Percentiles rank a stretch among this genome's conserved stretches.
phyloP scores from a whole-genome alignment of 495 filamentous ascomycete genomes.

The Penicillium salamii region DNA sequence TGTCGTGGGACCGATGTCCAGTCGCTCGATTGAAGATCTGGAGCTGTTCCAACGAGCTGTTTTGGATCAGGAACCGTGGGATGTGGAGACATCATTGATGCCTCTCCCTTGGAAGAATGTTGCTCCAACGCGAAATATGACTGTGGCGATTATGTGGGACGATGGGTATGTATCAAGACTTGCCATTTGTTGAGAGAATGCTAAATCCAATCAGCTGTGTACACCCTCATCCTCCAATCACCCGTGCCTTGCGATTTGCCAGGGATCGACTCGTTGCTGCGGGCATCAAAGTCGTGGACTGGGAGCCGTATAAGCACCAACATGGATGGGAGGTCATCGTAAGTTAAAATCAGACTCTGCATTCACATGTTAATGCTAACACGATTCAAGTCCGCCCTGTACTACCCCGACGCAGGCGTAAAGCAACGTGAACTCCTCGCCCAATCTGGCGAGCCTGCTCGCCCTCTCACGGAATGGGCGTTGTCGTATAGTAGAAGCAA shows the following conservation, averaged over 20 bases:
- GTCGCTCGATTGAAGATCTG: constrained; percentile 58
- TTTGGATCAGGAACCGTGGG: constrained; percentile 59
- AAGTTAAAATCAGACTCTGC: constrained; percentile 3
- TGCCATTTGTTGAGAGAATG: background rate
- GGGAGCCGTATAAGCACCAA: constrained; percentile 61
- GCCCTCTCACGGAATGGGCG: constrained; percentile 56
- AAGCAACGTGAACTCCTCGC: constrained; percentile 43
- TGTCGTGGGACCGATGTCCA: constrained; percentile 59
- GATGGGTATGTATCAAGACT: constrained; percentile 45
- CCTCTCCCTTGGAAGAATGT: constrained; percentile 58
- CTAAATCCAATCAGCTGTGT: constrained; percentile 18
- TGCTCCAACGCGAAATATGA: constrained; percentile 45
- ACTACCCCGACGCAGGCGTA: constrained; percentile 53
- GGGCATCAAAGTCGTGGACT: constrained; percentile 60
- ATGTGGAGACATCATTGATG: constrained; percentile 54
- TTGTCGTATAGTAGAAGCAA: constrained; percentile 50
- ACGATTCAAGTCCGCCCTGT: constrained; percentile 40
- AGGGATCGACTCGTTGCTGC: constrained; percentile 51
- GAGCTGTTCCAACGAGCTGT: constrained; percentile 62
- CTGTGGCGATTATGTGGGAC: constrained; percentile 66
- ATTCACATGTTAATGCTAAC: background rate
- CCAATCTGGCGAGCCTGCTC: constrained; percentile 53
- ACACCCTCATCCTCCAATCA: constrained; percentile 67
- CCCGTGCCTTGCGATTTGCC: constrained; percentile 54
- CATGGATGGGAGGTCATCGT: constrained; percentile 59